Evolutionary conservation across 805 yeast genomes (phyloP), one percentile per base, ranked within the genome.

Genomic region (Groenewaldozyma tartarivorans): DNA sequence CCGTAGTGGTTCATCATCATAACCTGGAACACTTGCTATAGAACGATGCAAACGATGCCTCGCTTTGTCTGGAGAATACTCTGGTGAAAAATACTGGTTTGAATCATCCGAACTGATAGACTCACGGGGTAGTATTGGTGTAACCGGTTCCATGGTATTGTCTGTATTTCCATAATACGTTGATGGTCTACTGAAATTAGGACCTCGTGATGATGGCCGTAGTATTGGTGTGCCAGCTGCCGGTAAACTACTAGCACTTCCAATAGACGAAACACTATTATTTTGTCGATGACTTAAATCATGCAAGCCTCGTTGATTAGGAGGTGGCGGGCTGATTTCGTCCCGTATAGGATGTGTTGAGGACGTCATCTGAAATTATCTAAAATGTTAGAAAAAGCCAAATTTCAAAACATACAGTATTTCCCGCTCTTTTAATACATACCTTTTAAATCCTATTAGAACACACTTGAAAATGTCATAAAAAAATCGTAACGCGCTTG

Each of bases 161-260:
- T 18, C 13, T n/a, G 17, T 13, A 17, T 20, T 24, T 17, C 20
- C 44, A 38, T 48, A 50, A 27, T 46, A 42, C 18, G 52, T 50
- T 33, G 48, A 39, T 3, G 54, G 54, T 16, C 54, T 42, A 15
- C 48, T 42, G 39, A 51, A 51, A 42, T 51, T 51, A 21, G 49
- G 39, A 16, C 48, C 42, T 17, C 45, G 29, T 11, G 43, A 42
- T 4, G 36, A 20, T 2, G 45, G 45, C 18, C 45, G 40, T 5
- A 44, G 37, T 19, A 24, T 21, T 37, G 41, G 41, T 9, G 41
- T 30, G 13, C 29, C 29, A 7, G 13, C 7, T 13, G 29, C 29
- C 7, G 29, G 29, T n/a, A n/a, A n/a, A 24, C 29, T 24, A 24
- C 13, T 13, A 24, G 13, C 7, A 13, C 29, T 13, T 7, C 11